phyloP scores from a whole-genome alignment of 306 rosid species.

The Rosa chinensis region DNA sequence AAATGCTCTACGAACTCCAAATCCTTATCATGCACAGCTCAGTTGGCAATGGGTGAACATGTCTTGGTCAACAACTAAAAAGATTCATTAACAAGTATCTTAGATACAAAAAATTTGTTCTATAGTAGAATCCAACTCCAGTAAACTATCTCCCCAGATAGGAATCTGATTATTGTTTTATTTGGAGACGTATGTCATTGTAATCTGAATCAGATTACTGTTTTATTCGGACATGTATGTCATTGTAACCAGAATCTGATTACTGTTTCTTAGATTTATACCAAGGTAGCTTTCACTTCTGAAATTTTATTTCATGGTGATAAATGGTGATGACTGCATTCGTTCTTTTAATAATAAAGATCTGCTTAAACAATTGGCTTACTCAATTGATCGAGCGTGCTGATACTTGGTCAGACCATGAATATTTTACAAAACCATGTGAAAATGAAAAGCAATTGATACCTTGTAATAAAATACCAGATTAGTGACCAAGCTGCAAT shows the following conservation, averaged over 20 bases:
- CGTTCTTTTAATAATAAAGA: not conserved
- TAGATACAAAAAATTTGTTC: not conserved
- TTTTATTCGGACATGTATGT: not conserved
- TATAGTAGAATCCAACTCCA: not conserved
- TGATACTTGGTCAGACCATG: not conserved
- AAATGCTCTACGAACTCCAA: not conserved
- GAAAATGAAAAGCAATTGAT: not conserved
- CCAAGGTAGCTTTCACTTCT: constrained; percentile 1
- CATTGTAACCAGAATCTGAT: not conserved
- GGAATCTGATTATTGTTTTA: not conserved
- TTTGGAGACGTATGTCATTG: too few relatives aligned
- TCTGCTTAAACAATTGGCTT: not conserved
- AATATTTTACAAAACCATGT: not conserved
- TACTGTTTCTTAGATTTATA: not conserved
- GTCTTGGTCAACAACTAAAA: not conserved
- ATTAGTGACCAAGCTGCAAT: not conserved
- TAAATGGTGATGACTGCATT: not conserved
- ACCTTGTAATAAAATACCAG: not conserved
- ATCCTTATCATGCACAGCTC: not conserved
- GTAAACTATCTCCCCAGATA: not conserved
- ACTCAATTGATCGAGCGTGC: not conserved
- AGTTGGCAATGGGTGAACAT: not conserved
- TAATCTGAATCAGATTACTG: not conserved
- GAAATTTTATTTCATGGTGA: not conserved
- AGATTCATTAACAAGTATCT: not conserved